phyloP scores from a whole-genome alignment of 768 basidiomycete species.

The Tubosaeta sp. region DNA sequence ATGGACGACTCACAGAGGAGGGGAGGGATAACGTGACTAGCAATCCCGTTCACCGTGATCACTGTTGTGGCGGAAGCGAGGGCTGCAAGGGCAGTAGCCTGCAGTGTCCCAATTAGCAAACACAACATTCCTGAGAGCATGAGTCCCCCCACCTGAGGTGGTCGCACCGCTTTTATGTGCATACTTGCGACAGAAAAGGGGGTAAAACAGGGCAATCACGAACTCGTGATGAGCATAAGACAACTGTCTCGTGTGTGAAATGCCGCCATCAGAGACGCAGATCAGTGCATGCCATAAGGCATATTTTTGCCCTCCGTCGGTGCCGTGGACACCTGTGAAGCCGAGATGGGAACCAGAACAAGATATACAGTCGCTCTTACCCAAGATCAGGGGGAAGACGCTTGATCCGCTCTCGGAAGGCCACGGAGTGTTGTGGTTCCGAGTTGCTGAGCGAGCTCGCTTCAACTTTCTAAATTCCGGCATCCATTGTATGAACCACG shows the following conservation, averaged over 20 bases:
- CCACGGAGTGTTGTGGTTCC: too few relatives aligned
- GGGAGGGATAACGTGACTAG: conserved; percentile 49
- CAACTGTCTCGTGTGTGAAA: too few relatives aligned
- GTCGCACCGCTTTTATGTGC: conserved; percentile 4
- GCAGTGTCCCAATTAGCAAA: conserved; percentile 1
- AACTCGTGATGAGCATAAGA: conserved; percentile 3
- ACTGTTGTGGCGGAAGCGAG: conserved; percentile 20
- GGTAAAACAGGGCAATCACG: background rate
- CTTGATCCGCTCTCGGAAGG: too few relatives aligned
- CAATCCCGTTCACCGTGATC: conserved; percentile 41
- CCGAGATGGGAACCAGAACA: too few relatives aligned
- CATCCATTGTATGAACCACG: too few relatives aligned
- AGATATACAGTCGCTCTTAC: too few relatives aligned
- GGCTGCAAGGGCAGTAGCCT: conserved; percentile 1
- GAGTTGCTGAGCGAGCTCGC: too few relatives aligned
- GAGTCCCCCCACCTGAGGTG: background rate
- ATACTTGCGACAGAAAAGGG: background rate
- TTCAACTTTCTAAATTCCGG: too few relatives aligned
- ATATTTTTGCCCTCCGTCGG: too few relatives aligned
- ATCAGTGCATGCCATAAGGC: background rate
- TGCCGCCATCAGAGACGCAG: background rate
- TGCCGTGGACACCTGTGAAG: too few relatives aligned
- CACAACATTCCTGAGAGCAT: conserved; percentile 11
- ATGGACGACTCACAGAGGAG: conserved; percentile 43
- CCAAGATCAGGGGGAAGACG: too few relatives aligned